Evolutionary conservation across 1,284 basidiomycete genomes (phyloP).

Genomic region (Rhizoctonia solani): DNA sequence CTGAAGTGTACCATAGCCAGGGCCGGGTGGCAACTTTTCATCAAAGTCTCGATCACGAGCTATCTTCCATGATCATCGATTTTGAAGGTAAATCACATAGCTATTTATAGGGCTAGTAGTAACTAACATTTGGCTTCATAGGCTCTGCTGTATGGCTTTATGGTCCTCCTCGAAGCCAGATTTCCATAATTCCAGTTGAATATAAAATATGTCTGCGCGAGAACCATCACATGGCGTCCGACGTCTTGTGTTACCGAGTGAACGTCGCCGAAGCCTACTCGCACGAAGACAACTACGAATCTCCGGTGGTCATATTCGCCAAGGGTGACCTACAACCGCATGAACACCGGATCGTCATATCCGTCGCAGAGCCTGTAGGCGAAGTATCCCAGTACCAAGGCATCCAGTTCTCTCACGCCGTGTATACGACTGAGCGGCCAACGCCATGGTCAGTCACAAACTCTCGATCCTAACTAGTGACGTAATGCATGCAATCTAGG

Average conservation of each 20-base stretch:
- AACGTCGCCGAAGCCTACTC: neutral
- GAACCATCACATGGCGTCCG: neutral
- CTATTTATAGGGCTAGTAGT: neutral
- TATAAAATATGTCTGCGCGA: conserved; percentile 6
- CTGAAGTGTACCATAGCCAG: neutral
- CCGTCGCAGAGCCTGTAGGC: neutral
- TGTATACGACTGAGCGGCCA: conserved; percentile 1
- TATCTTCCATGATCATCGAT: neutral
- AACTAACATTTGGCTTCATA: neutral
- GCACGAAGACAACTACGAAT: neutral
- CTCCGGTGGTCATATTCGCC: neutral
- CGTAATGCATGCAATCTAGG: neutral
- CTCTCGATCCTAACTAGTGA: neutral
- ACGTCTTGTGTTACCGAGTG: neutral
- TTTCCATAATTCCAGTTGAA: neutral
- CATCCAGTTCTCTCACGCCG: conserved; percentile 6
- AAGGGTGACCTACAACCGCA: neutral
- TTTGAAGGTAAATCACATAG: conserved; percentile 12
- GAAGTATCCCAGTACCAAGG: neutral
- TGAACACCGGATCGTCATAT: neutral
- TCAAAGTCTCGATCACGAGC: conserved; percentile 17
- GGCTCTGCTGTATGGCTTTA: conserved; percentile 12
- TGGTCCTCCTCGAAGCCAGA: neutral
- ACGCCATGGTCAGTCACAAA: conserved; percentile 6
- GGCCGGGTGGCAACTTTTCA: neutral